Percentiles rank a stretch among this genome's conserved stretches.
These are phyloP conservation scores for Linnemannia exigua DNA, from an alignment of 192 early-diverging fungal species.

Conservation along the genomic window DNA sequence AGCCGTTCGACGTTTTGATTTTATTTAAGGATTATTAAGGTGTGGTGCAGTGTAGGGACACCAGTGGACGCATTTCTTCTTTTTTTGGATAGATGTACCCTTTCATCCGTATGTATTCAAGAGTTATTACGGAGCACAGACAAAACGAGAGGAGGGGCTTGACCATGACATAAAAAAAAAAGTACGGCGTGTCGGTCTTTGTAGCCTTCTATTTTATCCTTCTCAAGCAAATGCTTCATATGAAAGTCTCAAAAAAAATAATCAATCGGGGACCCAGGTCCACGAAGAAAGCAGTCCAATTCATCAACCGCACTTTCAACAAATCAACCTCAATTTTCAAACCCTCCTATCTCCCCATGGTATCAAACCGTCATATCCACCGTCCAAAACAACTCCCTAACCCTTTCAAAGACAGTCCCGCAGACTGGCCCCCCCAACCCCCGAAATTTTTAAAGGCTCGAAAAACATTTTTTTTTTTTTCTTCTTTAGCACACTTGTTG, in stretches of 20 bases:
- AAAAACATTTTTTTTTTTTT: neutral
- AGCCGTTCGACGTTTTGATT: no score
- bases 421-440: neutral
- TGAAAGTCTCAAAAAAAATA: neutral
- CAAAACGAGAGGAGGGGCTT: neutral
- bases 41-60: no score
- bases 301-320: neutral
- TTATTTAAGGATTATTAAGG: no score
- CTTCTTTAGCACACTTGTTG: slow-evolving; percentile 29
- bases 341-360: neutral
- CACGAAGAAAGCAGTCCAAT: neutral
- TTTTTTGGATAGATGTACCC: neutral
- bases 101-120: neutral
- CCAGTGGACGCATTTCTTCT: neutral
- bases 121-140: neutral
- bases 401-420: neutral
- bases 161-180: neutral
- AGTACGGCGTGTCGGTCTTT: neutral
- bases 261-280: no score
- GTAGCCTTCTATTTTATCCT: neutral
- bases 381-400: neutral
- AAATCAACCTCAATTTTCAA: neutral
- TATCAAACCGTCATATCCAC: neutral
- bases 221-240: no score
- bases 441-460: neutral